Evolutionary conservation across 257 asterid genomes (phyloP).

Genomic region (Asclepias syriaca): DNA sequence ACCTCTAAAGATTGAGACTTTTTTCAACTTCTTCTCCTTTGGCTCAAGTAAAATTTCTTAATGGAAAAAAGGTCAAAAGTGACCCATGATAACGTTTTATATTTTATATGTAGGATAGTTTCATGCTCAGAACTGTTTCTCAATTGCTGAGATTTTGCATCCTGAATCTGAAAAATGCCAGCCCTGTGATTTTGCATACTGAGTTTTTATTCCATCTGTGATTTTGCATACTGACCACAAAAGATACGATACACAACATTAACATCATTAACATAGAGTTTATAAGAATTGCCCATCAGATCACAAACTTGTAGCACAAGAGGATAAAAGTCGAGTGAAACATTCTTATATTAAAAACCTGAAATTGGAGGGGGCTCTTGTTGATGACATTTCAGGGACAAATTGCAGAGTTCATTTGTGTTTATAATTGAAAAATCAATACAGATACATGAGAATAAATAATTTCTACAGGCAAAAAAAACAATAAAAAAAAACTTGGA

Average conservation of each 20-base stretch:
- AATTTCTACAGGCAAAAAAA: neutral
- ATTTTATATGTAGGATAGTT: no score
- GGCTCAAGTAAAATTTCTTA: slow-evolving; percentile 1
- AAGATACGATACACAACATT: neutral
- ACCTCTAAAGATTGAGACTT: slow-evolving; percentile 11
- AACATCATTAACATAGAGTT: neutral
- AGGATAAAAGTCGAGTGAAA: neutral
- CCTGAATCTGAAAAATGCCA: neutral
- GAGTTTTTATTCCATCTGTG: neutral
- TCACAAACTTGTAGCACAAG: no score
- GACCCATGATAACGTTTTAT: no score
- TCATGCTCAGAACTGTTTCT: no score
- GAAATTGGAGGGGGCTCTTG: neutral
- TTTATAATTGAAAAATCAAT: neutral
- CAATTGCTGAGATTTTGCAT: neutral
- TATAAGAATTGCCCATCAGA: neutral
- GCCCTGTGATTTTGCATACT: neutral
- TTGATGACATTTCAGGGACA: neutral
- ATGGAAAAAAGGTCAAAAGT: no score
- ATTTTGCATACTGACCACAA: no score
- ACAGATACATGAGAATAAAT: neutral
- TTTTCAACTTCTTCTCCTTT: neutral
- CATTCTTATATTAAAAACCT: neutral
- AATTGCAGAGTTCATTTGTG: neutral
- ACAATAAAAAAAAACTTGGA: neutral